These are phyloP conservation scores for Blastobotrys ciferrii DNA, from an alignment of 1,139 yeast species.

Conservation along the genomic window DNA sequence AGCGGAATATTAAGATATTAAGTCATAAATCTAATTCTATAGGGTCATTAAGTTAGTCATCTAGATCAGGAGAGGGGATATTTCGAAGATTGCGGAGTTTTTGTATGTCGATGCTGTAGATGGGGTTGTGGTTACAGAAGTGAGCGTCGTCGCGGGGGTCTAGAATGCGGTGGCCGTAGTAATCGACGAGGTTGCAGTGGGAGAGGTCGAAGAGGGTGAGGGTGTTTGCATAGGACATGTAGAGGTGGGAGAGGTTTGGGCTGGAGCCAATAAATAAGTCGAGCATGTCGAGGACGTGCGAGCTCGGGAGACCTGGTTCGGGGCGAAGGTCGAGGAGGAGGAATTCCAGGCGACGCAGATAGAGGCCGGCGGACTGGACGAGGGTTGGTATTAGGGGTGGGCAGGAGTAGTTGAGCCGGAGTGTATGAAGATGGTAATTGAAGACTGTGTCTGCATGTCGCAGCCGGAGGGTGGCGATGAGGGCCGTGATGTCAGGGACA, in stretches of 20 bases:
- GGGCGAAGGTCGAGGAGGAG: slow-evolving; percentile 7
- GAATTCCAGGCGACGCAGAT: slow-evolving; percentile 1
- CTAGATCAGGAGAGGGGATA: neutral
- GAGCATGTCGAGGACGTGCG: neutral
- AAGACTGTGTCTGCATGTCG: slow-evolving; percentile 3
- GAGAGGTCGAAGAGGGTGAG: neutral
- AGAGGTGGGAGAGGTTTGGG: neutral
- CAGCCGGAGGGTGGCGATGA: neutral
- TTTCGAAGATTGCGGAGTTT: neutral
- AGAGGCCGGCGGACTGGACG: neutral
- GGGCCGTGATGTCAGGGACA: slow-evolving; percentile 5
- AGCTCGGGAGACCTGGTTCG: neutral
- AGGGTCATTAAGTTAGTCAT: neutral
- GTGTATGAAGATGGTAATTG: neutral
- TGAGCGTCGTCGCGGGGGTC: slow-evolving; percentile 1
- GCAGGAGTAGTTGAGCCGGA: neutral
- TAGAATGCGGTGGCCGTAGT: slow-evolving; percentile 4
- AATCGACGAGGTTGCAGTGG: neutral
- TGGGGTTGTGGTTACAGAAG: neutral
- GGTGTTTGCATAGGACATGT: slow-evolving; percentile 6
- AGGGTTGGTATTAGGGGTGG: neutral
- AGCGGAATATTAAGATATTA: too few relatives aligned
- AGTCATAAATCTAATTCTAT: neutral
- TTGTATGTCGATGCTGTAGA: neutral
- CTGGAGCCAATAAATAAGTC: neutral